Evolutionary conservation across 2,329 filamentous ascomycete species (phyloP), one percentile per base, ranked within the genome.

Genomic region (Tolypocladium ovalisporum): DNA sequence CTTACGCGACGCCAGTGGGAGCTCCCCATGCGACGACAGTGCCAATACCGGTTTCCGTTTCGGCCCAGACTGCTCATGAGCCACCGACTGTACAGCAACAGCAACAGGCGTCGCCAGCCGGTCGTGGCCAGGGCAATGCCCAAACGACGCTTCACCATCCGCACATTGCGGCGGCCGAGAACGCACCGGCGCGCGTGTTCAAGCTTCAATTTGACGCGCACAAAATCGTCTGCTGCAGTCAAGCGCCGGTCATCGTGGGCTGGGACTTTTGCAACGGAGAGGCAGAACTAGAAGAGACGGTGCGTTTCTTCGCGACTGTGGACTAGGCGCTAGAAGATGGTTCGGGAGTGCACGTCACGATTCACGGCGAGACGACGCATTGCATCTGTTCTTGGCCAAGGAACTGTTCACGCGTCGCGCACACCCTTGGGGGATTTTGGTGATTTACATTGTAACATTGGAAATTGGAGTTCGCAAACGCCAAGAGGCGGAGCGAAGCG

Each of bases 251-350:
- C 19, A 97, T 99, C 67, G 90, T 97, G 0, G 94, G 92, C 0
- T 99, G 94, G 94, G 94, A 99, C 71, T 99, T 97, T 78, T 94
- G 91, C 59, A 90, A 91, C 63, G 87, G 84, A 5, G 92, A 99
- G 62, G 73, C 81, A 57, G 88, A 95, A 64, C 81, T 97, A 56
- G 83, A 90, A 57, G 86, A 89, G 67, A 89, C 87, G 8, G 84
- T 85, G 62, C 81, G 82, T 39, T 95, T 96, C 68, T 96, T 96
- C 69, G 85, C 79, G 56, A 79, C 81, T 2, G 76, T 86, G 47
- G 80, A 73, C 57, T 73, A 62, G 63, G 35, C 35, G 15, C 19
- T 19, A 34, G 35, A 34, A 19, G 19, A 24, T n/a, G 24, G 13
- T 9, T 22, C 15, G 47, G 24, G 19, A 12, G 29, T 12, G 29